These are phyloP conservation scores for Auricularia heimuer DNA, from an alignment of 768 basidiomycete genomes.

Conservation along the genomic window DNA sequence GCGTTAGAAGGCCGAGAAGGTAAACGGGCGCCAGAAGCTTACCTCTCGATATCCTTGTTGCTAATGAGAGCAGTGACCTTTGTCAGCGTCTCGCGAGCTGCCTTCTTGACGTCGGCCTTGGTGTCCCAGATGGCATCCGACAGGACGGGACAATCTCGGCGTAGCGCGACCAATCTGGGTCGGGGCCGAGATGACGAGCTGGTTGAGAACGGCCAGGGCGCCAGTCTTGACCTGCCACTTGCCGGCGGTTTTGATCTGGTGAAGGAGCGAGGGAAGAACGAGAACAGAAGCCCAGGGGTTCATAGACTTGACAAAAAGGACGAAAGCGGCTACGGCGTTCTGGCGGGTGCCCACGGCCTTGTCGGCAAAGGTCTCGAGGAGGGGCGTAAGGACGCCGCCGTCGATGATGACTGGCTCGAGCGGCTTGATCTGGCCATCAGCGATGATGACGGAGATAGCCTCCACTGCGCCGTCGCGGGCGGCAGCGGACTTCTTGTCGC, in stretches of 20 bases:
- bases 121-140: slow-evolving; percentile 97
- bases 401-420: slow-evolving; percentile 85
- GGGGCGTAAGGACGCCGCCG: slow-evolving; percentile 75
- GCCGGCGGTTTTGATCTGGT: slow-evolving; percentile 89
- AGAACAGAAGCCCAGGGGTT: slow-evolving; percentile 83
- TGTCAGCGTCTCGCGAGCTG: slow-evolving; percentile 86
- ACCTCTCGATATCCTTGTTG: slow-evolving; percentile 93
- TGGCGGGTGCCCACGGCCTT: slow-evolving; percentile 84
- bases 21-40: not conserved
- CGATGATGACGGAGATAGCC: slow-evolving; percentile 53
- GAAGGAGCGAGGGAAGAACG: slow-evolving; percentile 79
- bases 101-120: slow-evolving; percentile 98
- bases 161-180: slow-evolving; percentile 79
- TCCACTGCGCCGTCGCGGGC: slow-evolving; percentile 82
- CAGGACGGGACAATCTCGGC: slow-evolving; percentile 87
- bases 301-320: slow-evolving; percentile 62
- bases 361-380: slow-evolving; percentile 90
- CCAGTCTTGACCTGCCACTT: slow-evolving; percentile 98
- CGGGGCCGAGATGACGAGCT: slow-evolving; percentile 77
- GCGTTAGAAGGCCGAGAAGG: not conserved
- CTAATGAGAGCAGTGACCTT: slow-evolving; percentile 91
- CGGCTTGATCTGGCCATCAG: slow-evolving; percentile 62
- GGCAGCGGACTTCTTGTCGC: slow-evolving; percentile 91
- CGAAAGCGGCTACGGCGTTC: slow-evolving; percentile 76
- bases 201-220: slow-evolving; percentile 69